phyloP scores from a whole-genome alignment of 441 rosid genomes.

The Erysimum cheiri region DNA sequence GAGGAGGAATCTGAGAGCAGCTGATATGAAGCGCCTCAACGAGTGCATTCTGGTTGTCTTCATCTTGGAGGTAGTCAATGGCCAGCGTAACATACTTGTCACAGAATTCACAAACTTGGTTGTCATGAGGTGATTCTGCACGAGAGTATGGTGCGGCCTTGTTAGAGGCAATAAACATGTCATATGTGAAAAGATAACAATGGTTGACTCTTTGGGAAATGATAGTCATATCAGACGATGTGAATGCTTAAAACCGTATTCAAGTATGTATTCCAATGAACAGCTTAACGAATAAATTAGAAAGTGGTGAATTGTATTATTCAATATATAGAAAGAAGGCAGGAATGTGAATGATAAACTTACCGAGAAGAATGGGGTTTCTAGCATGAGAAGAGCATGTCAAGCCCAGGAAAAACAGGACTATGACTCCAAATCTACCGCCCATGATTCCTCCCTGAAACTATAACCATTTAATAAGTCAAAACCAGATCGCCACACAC shows the following conservation, averaged over 20 bases:
- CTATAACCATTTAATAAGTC: no score
- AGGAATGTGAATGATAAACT: not conserved
- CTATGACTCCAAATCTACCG: constrained; percentile 55
- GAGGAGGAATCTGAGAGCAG: constrained; percentile 64
- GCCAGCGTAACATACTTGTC: constrained; percentile 71
- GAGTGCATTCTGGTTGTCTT: constrained; percentile 73
- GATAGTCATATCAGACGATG: no score
- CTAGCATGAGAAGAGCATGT: constrained; percentile 59
- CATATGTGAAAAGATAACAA: no score
- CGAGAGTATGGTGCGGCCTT: no score
- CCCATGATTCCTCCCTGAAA: constrained; percentile 46
- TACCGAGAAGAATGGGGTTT: constrained; percentile 43
- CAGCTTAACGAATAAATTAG: no score
- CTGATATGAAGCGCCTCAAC: constrained; percentile 58
- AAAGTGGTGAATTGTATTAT: no score
- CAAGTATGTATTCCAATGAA: not conserved
- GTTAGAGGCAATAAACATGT: no score
- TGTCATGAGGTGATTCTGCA: constrained; percentile 41
- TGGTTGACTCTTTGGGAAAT: no score
- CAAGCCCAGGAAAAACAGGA: constrained; percentile 53
- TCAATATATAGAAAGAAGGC: no score
- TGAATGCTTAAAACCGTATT: no score
- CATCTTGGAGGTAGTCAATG: constrained; percentile 63
- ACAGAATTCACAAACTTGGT: constrained; percentile 70
- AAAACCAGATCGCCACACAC: no score